Conservation (phyloP, 2,329 filamentous ascomycete genomes). For the Ambrosiella beaveri region DNA sequence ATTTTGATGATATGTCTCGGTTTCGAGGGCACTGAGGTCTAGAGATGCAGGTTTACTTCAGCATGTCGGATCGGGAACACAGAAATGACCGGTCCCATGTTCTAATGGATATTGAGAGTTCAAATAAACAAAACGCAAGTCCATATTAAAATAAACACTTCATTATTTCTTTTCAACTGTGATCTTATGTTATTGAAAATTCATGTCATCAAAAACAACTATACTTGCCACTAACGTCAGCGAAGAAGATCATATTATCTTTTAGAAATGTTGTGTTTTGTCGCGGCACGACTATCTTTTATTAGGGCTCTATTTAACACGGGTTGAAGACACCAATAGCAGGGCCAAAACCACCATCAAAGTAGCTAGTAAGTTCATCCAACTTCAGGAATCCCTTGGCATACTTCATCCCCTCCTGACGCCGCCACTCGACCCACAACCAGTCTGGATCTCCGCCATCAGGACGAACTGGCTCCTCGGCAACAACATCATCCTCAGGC, state of each 20-base stretch:
- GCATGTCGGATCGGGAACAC: background rate
- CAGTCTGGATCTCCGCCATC: slow-evolving; percentile 24
- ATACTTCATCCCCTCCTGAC: slow-evolving; percentile 36
- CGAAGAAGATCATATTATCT: background rate
- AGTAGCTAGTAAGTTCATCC: slow-evolving; percentile 34
- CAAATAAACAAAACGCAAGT: background rate
- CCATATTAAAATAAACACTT: background rate
- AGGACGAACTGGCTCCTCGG: background rate
- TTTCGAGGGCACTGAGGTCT: background rate
- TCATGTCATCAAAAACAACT: background rate
- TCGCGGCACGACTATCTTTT: background rate
- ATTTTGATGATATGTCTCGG: background rate
- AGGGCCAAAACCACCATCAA: slow-evolving; percentile 35
- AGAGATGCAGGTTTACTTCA: background rate
- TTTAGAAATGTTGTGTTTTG: background rate
- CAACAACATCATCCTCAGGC: slow-evolving; percentile 20
- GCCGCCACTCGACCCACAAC: slow-evolving; percentile 44
- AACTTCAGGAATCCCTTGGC: slow-evolving; percentile 39
- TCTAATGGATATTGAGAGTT: background rate
- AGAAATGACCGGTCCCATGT: slow-evolving; percentile 1
- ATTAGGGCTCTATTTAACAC: slow-evolving; percentile 17
- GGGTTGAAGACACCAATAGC: slow-evolving; percentile 33
- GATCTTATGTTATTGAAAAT: background rate
- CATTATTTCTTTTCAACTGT: background rate
- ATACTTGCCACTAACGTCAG: no score